Evolutionary conservation across 768 basidiomycete species (phyloP).

Genomic region (Boletus patriciae): DNA sequence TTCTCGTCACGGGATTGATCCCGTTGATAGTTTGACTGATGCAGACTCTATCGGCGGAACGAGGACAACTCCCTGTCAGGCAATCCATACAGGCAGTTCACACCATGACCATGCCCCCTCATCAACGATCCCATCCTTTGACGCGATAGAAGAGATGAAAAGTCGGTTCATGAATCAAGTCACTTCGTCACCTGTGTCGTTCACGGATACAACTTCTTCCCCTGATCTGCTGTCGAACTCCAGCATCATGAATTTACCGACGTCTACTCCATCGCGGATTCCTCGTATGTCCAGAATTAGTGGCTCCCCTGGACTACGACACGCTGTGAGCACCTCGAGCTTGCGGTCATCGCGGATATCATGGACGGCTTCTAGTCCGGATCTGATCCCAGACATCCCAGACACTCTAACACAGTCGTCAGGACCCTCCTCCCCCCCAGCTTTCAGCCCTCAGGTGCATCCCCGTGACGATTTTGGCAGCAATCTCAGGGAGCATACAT

Average conservation of each 20-base stretch:
- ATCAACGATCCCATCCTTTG: slow-evolving; percentile 37
- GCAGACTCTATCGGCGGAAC: slow-evolving; percentile 12
- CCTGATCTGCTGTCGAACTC: slow-evolving; percentile 15
- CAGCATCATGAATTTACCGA: slow-evolving; percentile 5
- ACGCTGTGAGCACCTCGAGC: slow-evolving; percentile 30
- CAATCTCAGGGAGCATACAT: slow-evolving; percentile 8
- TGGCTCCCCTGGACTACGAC: slow-evolving; percentile 30
- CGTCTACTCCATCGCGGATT: slow-evolving; percentile 27
- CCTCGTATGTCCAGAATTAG: slow-evolving; percentile 26
- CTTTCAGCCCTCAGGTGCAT: slow-evolving; percentile 34
- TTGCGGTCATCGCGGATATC: slow-evolving; percentile 27
- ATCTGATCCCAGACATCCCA: slow-evolving; percentile 59
- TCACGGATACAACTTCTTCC: slow-evolving; percentile 19
- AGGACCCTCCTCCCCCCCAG: slow-evolving; percentile 52
- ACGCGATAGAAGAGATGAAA: slow-evolving; percentile 66
- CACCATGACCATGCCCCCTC: slow-evolving; percentile 10
- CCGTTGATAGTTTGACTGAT: slow-evolving; percentile 1
- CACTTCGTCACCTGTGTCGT: slow-evolving; percentile 25
- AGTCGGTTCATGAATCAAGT: slow-evolving; percentile 46
- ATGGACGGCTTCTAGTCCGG: slow-evolving; percentile 53
- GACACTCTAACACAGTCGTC: slow-evolving; percentile 57
- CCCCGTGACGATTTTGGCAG: slow-evolving; percentile 11
- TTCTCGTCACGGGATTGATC: slow-evolving; percentile 5
- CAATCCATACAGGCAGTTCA: slow-evolving; percentile 10
- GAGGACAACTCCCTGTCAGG: slow-evolving; percentile 10